Conservation (phyloP, 2,329 filamentous ascomycete genomes). For the Scedosporium dehoogii region DNA sequence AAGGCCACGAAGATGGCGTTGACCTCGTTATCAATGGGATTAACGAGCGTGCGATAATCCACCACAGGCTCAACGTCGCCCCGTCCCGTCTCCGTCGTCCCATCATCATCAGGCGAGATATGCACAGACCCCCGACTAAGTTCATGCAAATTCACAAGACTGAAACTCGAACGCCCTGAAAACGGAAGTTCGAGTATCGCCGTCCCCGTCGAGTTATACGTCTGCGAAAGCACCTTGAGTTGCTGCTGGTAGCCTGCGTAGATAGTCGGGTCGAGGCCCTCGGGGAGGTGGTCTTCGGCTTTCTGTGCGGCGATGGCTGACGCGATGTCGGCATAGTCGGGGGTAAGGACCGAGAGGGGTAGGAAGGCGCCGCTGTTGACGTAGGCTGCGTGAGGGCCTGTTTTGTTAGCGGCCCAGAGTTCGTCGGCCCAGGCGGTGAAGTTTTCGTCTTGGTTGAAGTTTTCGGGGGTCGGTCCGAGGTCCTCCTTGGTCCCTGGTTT, state of each 20-base stretch:
- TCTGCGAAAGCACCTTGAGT: constrained; percentile 11
- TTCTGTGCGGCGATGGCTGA: constrained; percentile 14
- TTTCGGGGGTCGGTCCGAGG: constrained; percentile 15
- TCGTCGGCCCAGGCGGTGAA: constrained; percentile 12
- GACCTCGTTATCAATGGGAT: constrained; percentile 41
- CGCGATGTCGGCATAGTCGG: constrained; percentile 12
- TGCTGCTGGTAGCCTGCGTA: constrained; percentile 13
- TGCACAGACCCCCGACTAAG: constrained; percentile 45
- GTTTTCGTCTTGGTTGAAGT: constrained; percentile 10
- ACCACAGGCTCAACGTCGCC: constrained; percentile 39
- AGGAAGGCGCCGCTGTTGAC: constrained; percentile 13
- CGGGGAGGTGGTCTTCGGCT: constrained; percentile 14
- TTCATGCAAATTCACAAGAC: constrained; percentile 21
- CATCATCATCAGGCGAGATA: constrained; percentile 29
- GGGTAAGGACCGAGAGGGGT: constrained; percentile 12
- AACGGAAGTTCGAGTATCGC: constrained; percentile 16
- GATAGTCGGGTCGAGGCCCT: constrained; percentile 9
- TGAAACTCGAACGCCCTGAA: constrained; percentile 9
- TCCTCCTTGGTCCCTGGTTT: constrained; percentile 8
- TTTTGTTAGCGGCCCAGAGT: constrained; percentile 13
- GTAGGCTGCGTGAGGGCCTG: constrained; percentile 11
- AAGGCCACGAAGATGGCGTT: constrained; percentile 28
- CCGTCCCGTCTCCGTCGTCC: constrained; percentile 9
- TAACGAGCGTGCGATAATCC: constrained; percentile 28
- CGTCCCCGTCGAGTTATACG: constrained; percentile 11